Percentiles rank a stretch among this genome's conserved stretches.
These are phyloP conservation scores for Spergularia bocconei DNA, from an alignment of 148 eudicot genomes.

Conservation along the genomic window DNA sequence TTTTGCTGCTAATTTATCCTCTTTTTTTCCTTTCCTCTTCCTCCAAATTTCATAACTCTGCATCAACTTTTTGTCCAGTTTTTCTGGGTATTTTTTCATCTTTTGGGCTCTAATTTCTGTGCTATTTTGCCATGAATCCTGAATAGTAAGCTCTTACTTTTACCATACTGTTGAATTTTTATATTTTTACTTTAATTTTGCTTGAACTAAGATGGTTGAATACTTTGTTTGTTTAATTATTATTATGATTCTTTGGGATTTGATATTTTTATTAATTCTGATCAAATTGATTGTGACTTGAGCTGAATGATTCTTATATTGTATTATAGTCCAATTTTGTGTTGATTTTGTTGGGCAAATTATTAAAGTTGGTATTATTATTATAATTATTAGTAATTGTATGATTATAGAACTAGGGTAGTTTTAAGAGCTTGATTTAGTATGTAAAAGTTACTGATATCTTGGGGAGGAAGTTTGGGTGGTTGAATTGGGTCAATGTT, in stretches of 20 bases:
- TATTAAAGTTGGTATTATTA: background rate
- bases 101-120: too few relatives aligned
- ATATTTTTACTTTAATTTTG: background rate
- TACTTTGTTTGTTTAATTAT: background rate
- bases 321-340: background rate
- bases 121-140: conserved; percentile 10
- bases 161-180: background rate
- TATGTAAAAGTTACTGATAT: background rate
- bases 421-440: background rate
- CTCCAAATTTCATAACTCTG: background rate
- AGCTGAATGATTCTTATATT: background rate
- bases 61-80: background rate
- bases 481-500: too few relatives aligned
- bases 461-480: too few relatives aligned
- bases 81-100: background rate
- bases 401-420: too few relatives aligned
- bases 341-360: background rate
- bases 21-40: background rate
- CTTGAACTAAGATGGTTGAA: too few relatives aligned
- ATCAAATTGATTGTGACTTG: background rate
- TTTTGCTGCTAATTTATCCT: background rate
- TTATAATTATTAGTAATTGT: too few relatives aligned
- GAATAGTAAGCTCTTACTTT: conserved; percentile 18
- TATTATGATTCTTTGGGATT: background rate
- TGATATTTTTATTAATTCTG: background rate